These are phyloP conservation scores for Bauhinia variegata DNA, from an alignment of 306 rosid genomes.

Conservation along the genomic window DNA sequence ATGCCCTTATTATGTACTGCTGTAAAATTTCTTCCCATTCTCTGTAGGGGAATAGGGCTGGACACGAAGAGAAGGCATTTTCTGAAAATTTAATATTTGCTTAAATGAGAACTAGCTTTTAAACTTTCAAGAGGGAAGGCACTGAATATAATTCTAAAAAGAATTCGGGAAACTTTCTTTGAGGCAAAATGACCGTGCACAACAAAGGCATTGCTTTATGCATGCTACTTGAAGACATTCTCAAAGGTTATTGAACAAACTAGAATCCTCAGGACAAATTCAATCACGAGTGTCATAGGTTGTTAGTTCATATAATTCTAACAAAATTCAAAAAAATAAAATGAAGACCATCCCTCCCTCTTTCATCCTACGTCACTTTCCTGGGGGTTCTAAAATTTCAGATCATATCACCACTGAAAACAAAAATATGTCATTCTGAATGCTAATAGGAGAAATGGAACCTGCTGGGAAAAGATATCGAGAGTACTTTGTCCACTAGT, in stretches of 20 bases:
- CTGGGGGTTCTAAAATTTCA: neutral
- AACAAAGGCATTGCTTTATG: conserved; percentile 6
- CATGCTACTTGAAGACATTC: neutral
- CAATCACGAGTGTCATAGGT: neutral
- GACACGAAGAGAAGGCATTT: neutral
- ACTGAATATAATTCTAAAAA: neutral
- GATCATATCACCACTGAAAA: conserved; percentile 17
- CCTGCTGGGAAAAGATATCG: conserved; percentile 89
- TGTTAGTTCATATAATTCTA: neutral
- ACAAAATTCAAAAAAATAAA: conserved; percentile 20
- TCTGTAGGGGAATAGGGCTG: neutral
- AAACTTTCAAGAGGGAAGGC: conserved; percentile 10
- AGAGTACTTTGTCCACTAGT: conserved; percentile 81
- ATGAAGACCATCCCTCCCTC: conserved; percentile 6
- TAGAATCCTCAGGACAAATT: neutral
- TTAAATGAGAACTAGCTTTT: neutral
- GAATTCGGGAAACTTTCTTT: conserved; percentile 1
- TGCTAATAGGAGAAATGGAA: conserved; percentile 36
- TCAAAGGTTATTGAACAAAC: conserved; percentile 1
- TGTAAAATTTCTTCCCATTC: neutral
- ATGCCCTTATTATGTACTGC: neutral
- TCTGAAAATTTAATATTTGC: neutral
- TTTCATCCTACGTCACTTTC: neutral
- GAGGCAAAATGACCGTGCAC: conserved; percentile 1
- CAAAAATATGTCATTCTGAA: conserved; percentile 27